Conservation (phyloP, 1,284 basidiomycete genomes). For the Ganoderma lingzhi region DNA sequence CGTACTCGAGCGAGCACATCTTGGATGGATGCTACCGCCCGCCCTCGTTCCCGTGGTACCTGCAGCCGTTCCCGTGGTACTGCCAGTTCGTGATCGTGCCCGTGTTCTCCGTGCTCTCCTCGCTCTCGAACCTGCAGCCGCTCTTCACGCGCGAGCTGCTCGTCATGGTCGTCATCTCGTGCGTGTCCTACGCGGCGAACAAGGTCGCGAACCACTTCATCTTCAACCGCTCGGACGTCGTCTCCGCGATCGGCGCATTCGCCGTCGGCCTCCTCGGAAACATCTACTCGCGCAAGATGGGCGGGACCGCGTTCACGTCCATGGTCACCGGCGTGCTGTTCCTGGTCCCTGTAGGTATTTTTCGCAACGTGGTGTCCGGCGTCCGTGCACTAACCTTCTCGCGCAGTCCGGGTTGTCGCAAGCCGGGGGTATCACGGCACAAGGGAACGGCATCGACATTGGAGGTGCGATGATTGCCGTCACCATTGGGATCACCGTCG, state of each 20-base stretch:
- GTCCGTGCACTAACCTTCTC: background rate
- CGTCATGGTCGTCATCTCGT: constrained; percentile 89
- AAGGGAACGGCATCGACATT: constrained; percentile 76
- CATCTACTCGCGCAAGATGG: constrained; percentile 84
- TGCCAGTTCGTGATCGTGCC: constrained; percentile 84
- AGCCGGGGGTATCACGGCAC: constrained; percentile 80
- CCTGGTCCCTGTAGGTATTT: constrained; percentile 72
- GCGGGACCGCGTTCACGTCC: constrained; percentile 90
- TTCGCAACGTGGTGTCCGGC: constrained; percentile 4
- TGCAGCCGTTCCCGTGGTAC: constrained; percentile 81
- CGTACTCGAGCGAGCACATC: constrained; percentile 53
- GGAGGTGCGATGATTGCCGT: constrained; percentile 88
- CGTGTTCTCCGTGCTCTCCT: constrained; percentile 78
- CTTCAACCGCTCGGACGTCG: constrained; percentile 85
- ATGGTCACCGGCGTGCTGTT: constrained; percentile 91
- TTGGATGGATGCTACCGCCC: constrained; percentile 76
- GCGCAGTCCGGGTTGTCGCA: constrained; percentile 84
- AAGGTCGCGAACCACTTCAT: constrained; percentile 86
- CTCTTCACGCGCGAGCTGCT: constrained; percentile 73
- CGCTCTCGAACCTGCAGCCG: constrained; percentile 82
- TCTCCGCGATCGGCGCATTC: constrained; percentile 88
- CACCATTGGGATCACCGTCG: constrained; percentile 90
- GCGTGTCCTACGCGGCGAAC: constrained; percentile 79
- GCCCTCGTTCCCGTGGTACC: constrained; percentile 74
- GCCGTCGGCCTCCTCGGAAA: constrained; percentile 86